phyloP scores from a whole-genome alignment of 306 rosid genomes.

The Gastrolobium bilobum region DNA sequence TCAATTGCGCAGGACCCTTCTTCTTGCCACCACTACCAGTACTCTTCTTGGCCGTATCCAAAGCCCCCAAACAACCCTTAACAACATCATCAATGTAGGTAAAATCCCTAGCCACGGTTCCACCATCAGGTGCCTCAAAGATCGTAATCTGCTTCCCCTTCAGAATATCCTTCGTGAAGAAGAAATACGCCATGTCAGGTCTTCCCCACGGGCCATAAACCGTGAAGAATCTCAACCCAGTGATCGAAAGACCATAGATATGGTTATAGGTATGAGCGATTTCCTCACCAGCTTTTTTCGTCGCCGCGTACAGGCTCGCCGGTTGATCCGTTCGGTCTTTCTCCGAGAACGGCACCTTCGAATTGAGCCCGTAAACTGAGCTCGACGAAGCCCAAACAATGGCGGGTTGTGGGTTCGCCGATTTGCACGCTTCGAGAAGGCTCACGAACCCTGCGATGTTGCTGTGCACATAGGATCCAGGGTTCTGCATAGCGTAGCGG shows the following conservation, averaged over 20 bases:
- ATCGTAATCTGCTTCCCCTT: conserved; percentile 73
- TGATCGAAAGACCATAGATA: conserved; percentile 83
- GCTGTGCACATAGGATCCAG: conserved; percentile 73
- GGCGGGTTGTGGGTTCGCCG: conserved; percentile 79
- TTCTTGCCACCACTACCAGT: conserved; percentile 94
- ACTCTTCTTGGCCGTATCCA: conserved; percentile 87
- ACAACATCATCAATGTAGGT: conserved; percentile 89
- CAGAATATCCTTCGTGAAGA: conserved; percentile 78
- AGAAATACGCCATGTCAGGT: conserved; percentile 96
- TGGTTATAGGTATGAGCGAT: conserved; percentile 83
- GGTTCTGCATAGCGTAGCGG: conserved; percentile 89
- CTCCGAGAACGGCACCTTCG: conserved; percentile 82
- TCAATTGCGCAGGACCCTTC: conserved; percentile 77
- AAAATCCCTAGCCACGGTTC: conserved; percentile 84
- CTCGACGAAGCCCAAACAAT: conserved; percentile 91
- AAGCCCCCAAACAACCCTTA: conserved; percentile 79
- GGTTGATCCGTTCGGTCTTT: conserved; percentile 88
- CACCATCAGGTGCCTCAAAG: conserved; percentile 73
- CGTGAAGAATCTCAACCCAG: conserved; percentile 82
- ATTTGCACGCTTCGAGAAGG: conserved; percentile 76
- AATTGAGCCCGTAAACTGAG: conserved; percentile 88
- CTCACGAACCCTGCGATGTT: conserved; percentile 83
- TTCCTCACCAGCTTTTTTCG: conserved; percentile 90
- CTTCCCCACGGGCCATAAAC: conserved; percentile 95
- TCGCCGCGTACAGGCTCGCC: conserved; percentile 82